phyloP scores from a whole-genome alignment of 1,284 basidiomycete species.

The Ustilago hordei region DNA sequence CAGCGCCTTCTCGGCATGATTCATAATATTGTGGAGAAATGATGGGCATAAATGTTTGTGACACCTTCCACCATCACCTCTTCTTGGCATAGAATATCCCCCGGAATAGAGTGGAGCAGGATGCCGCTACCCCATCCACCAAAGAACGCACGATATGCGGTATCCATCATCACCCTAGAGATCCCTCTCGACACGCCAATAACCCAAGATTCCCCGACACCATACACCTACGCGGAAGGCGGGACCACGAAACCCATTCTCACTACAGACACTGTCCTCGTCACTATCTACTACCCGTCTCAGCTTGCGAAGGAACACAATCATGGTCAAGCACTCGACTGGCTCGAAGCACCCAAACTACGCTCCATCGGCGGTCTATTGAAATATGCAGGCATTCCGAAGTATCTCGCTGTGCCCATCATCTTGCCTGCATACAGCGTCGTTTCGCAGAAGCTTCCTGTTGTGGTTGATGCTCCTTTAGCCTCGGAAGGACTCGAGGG shows the following conservation, averaged over 20 bases:
- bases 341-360: constrained; percentile 50
- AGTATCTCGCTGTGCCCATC: constrained; percentile 55
- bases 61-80: neutral
- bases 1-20: neutral
- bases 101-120: constrained; percentile 3
- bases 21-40: neutral
- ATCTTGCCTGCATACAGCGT: constrained; percentile 52
- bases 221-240: constrained; percentile 36
- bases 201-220: constrained; percentile 24
- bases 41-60: constrained; percentile 1
- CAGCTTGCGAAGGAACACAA: neutral
- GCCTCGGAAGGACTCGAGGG: constrained; percentile 5
- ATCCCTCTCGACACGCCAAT: constrained; percentile 44
- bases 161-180: constrained; percentile 59
- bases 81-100: neutral
- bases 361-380: constrained; percentile 55
- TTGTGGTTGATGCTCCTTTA: constrained; percentile 25
- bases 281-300: constrained; percentile 63
- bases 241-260: constrained; percentile 41
- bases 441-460: constrained; percentile 44
- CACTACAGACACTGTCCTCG: constrained; percentile 49
- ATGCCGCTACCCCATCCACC: constrained; percentile 39
- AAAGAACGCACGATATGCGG: constrained; percentile 33
- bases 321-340: constrained; percentile 21
- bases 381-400: constrained; percentile 59